Base-by-base conservation (phyloP, 2,329 filamentous ascomycete genomes). In the Monilinia aucupariae region DNA sequence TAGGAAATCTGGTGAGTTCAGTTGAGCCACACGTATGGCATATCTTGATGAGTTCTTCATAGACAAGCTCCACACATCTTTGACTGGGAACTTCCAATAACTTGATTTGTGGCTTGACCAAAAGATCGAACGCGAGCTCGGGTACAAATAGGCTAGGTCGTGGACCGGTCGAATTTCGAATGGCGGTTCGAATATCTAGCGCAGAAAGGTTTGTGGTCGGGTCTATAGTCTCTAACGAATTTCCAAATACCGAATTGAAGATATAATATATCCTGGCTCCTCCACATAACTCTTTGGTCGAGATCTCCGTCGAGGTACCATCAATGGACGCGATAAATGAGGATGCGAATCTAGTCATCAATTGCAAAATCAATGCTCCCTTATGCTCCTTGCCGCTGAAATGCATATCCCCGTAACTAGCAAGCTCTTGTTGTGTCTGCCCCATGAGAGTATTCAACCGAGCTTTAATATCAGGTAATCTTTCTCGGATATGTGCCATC, bases 281-380 rank as follows among this genome's bases (percentile, higher is more conserved):
- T 50, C 72, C 72, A 63, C 72, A 74, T 39, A 74, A 68, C 47
- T 74, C 94, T 77, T 99, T 97, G 45, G 94, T 99, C 22, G 94
- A 97, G 66, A 99, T 99, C 74, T 99, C 93, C 17, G 92, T 96
- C 6, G 93, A 97, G 9, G 94, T 99, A 80, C 94, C 94, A 74
- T 99, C 94, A 67, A 99, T 99, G 15, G 94, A 97, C 7, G 94
- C 93, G 73, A 97, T 97, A 77, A 99, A 99, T 0, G 92, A 96
- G 4, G 91, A 94, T 12, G 94, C 94, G 72, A 99, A 99, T 48
- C 94, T 90, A 15, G 94, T 99, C 94, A 99, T 99, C 63, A 96
- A 85, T 76, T 97, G 93, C 67, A 99, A 79, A 64, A 99, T 96
- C 67, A 99, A 82, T 34, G 93, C 96, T 39, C 94, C 94, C 58